Conservation (phyloP, 2,329 filamentous ascomycete species). For the Exophiala sp. region DNA sequence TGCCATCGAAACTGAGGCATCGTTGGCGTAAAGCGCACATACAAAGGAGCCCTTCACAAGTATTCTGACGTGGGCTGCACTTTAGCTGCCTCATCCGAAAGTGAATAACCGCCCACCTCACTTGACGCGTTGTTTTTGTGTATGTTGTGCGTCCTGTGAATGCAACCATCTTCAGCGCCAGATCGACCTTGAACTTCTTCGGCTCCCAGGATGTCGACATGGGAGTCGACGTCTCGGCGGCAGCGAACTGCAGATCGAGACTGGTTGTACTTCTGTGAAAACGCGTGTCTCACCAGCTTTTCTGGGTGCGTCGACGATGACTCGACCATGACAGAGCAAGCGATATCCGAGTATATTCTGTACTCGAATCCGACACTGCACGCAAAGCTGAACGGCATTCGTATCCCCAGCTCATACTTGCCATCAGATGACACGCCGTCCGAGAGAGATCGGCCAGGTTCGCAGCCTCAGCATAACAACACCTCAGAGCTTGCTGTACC, state of each 20-base stretch:
- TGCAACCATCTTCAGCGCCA: not conserved
- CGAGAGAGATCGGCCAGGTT: not conserved
- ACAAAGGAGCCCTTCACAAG: too few relatives aligned
- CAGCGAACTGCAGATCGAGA: conserved; percentile 1
- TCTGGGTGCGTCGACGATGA: conserved; percentile 12
- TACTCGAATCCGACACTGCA: conserved; percentile 6
- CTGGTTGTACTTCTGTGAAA: conserved; percentile 11
- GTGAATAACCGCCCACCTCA: not conserved
- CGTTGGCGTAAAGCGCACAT: too few relatives aligned
- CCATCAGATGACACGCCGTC: not conserved
- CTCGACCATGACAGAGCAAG: conserved; percentile 8
- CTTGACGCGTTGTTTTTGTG: not conserved
- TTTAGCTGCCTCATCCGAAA: conserved; percentile 1
- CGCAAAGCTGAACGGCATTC: conserved; percentile 8
- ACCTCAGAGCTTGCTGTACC: not conserved
- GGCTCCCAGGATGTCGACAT: not conserved
- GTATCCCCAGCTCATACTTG: conserved; percentile 9
- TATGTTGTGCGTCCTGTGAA: not conserved
- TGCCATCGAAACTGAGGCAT: too few relatives aligned
- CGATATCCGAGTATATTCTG: conserved; percentile 10
- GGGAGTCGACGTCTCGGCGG: not conserved
- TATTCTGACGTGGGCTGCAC: too few relatives aligned
- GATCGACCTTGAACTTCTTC: not conserved
- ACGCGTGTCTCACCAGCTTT: conserved; percentile 8
- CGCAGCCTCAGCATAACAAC: not conserved